Percentiles rank a stretch among this genome's conserved stretches.
These are phyloP conservation scores for Lactarius evosmus DNA, from an alignment of 768 basidiomycete species.

Conservation along the genomic window DNA sequence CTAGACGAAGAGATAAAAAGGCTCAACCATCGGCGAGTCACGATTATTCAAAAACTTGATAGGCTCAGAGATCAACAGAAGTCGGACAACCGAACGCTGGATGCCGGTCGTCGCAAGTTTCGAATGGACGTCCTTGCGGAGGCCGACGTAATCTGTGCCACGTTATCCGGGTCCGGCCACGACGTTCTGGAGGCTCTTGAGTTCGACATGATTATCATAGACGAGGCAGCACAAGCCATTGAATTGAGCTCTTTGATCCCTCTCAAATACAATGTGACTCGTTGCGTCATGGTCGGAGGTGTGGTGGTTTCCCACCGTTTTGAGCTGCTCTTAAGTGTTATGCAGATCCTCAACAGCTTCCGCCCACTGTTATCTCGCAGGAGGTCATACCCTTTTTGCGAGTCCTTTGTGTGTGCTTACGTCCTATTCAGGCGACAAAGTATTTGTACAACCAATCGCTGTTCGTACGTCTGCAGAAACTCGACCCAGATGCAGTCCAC, in stretches of 20 bases:
- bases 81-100: slow-evolving; percentile 75
- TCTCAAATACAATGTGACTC: slow-evolving; percentile 76
- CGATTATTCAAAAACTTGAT: slow-evolving; percentile 68
- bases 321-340: not conserved
- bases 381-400: slow-evolving; percentile 43
- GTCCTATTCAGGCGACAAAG: slow-evolving; percentile 50
- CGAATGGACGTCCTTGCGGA: slow-evolving; percentile 75
- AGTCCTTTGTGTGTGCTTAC: slow-evolving; percentile 3
- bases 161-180: slow-evolving; percentile 90
- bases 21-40: slow-evolving; percentile 62
- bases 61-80: slow-evolving; percentile 78
- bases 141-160: slow-evolving; percentile 92
- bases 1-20: slow-evolving; percentile 71
- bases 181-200: slow-evolving; percentile 78
- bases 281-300: slow-evolving; percentile 94
- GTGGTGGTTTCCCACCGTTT: slow-evolving; percentile 17
- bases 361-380: slow-evolving; percentile 80
- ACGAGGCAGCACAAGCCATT: slow-evolving; percentile 96
- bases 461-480: slow-evolving; percentile 86
- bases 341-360: slow-evolving; percentile 89
- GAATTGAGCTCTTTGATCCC: slow-evolving; percentile 95
- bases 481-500: slow-evolving; percentile 79
- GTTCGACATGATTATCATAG: slow-evolving; percentile 95
- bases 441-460: slow-evolving; percentile 86
- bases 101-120: slow-evolving; percentile 72